Conservation (phyloP, 306 rosid genomes). For the Inga laurina region DNA sequence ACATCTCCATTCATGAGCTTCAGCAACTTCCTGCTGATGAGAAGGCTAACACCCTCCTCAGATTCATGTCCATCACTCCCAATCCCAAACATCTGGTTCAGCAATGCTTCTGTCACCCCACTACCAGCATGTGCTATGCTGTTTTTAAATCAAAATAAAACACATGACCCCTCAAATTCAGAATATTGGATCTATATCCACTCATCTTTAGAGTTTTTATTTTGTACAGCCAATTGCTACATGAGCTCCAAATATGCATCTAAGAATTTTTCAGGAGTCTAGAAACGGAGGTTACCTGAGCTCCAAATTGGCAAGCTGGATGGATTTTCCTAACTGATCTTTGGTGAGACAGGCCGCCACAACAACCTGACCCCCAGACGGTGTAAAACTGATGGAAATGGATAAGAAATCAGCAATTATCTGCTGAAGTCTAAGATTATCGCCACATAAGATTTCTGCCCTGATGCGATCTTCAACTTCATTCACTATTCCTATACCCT, state of each 20-base stretch:
- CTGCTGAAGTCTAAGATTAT: conserved; percentile 87
- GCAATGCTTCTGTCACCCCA: conserved; percentile 74
- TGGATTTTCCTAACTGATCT: conserved; percentile 75
- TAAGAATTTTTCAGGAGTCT: neutral
- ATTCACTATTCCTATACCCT: conserved; percentile 64
- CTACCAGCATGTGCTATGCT: conserved; percentile 75
- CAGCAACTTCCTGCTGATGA: conserved; percentile 79
- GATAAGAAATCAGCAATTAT: conserved; percentile 75
- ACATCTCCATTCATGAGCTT: conserved; percentile 92
- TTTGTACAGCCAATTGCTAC: neutral
- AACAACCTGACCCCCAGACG: conserved; percentile 68
- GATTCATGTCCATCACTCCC: conserved; percentile 59
- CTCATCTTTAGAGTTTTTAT: neutral
- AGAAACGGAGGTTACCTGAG: conserved; percentile 57
- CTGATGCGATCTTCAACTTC: conserved; percentile 54
- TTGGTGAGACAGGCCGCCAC: conserved; percentile 64
- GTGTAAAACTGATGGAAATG: conserved; percentile 58
- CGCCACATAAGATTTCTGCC: conserved; percentile 74
- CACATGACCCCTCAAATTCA: neutral
- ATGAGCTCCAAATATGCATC: neutral
- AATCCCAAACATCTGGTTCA: conserved; percentile 87
- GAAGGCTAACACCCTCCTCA: conserved; percentile 78
- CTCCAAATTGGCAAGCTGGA: conserved; percentile 79
- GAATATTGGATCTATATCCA: neutral
- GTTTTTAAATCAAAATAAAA: conserved; percentile 8